Conservation (phyloP, 805 yeast species). For the Saturnispora kantuleensis region DNA sequence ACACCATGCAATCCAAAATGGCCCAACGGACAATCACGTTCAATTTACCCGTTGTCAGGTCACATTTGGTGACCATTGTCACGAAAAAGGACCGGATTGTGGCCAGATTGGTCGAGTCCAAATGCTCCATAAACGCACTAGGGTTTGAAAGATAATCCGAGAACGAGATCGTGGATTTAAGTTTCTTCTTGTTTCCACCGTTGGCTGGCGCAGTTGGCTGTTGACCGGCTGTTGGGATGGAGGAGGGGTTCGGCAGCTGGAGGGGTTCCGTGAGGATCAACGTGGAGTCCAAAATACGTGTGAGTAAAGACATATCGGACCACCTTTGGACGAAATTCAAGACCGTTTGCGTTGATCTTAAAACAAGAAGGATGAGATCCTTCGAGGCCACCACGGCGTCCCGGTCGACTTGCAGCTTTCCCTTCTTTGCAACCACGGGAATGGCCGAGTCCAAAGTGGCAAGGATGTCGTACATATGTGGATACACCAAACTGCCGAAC, state of each 20-base stretch:
- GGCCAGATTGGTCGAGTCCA: conserved; percentile 29
- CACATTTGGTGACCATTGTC: conserved; percentile 36
- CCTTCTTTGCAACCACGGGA: conserved; percentile 37
- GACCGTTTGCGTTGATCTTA: conserved; percentile 20
- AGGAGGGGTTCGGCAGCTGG: conserved; percentile 6
- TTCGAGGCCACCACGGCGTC: conserved; percentile 23
- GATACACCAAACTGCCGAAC: conserved; percentile 17
- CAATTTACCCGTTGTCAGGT: conserved; percentile 54
- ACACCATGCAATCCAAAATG: conserved; percentile 27
- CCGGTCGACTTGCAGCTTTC: conserved; percentile 32
- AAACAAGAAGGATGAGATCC: conserved; percentile 25
- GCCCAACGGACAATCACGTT: conserved; percentile 43
- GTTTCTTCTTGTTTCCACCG: conserved; percentile 7
- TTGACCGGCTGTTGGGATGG: conserved; percentile 15
- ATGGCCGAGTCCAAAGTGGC: conserved; percentile 47
- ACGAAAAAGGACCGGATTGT: conserved; percentile 38
- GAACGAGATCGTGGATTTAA: conserved; percentile 38
- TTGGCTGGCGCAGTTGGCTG: conserved; percentile 11
- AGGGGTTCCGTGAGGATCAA: conserved; percentile 33
- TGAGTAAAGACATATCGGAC: conserved; percentile 42
- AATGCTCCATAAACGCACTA: conserved; percentile 38
- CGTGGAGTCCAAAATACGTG: conserved; percentile 51
- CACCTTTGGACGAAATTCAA: conserved; percentile 18
- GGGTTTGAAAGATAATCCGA: conserved; percentile 63
- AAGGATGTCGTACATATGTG: conserved; percentile 41